Percentiles rank a stretch among this genome's conserved stretches.
Evolutionary conservation across 1,139 yeast species (phyloP).

Genomic region (Pichia sp.): DNA sequence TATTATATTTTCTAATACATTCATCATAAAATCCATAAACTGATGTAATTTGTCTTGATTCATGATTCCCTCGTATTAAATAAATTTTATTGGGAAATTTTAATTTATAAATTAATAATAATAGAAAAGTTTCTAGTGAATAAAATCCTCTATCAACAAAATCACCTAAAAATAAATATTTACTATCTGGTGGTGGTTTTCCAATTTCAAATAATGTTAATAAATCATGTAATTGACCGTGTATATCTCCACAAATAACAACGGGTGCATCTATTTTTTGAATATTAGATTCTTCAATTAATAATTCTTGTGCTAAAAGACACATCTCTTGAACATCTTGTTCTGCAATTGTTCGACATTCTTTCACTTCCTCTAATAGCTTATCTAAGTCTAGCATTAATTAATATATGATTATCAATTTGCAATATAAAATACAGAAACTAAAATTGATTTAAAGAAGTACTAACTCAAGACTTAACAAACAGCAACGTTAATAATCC

Average conservation of each 20-base stretch:
- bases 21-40: conserved; percentile 95
- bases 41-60: conserved; percentile 88
- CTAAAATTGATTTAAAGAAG: too few relatives aligned
- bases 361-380: conserved; percentile 32
- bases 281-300: conserved; percentile 51
- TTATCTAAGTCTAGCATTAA: conserved; percentile 27
- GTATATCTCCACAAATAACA: conserved; percentile 81
- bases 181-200: conserved; percentile 60
- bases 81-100: conserved; percentile 82
- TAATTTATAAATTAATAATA: conserved; percentile 58
- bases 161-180: conserved; percentile 77
- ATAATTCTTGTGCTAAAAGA: conserved; percentile 44
- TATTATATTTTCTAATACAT: conserved; percentile 83
- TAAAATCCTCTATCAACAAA: conserved; percentile 93
- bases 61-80: conserved; percentile 85
- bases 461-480: too few relatives aligned
- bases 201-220: conserved; percentile 69
- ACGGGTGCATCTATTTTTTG: conserved; percentile 61
- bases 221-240: conserved; percentile 76
- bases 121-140: conserved; percentile 73
- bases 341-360: conserved; percentile 47
- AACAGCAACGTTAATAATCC: too few relatives aligned
- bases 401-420: too few relatives aligned
- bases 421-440: too few relatives aligned
- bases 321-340: conserved; percentile 49